phyloP scores from a whole-genome alignment of 805 yeast species.

The Saccharomycopsis guyanensis region DNA sequence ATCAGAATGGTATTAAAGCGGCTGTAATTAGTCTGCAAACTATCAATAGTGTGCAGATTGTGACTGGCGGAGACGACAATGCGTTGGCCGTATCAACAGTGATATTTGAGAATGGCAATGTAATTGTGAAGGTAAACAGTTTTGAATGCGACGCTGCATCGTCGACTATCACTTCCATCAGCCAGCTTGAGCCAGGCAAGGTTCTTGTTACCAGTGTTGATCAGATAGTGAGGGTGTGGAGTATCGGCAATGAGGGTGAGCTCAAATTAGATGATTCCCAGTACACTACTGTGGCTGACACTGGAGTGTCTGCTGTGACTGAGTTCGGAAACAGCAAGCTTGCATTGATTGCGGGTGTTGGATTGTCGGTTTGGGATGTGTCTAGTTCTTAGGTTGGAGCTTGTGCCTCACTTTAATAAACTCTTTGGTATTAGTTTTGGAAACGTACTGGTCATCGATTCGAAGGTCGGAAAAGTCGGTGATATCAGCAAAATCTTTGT shows the following conservation, averaged over 20 bases:
- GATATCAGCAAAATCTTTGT: constrained; percentile 15
- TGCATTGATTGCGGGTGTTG: constrained; percentile 71
- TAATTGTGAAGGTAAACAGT: background rate
- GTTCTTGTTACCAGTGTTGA: constrained; percentile 73
- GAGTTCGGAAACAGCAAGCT: constrained; percentile 23
- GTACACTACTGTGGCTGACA: constrained; percentile 85
- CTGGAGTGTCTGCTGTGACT: constrained; percentile 59
- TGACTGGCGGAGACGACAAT: constrained; percentile 94
- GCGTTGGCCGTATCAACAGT: constrained; percentile 43
- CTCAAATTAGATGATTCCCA: constrained; percentile 32
- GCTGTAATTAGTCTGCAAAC: constrained; percentile 29
- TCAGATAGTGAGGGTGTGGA: constrained; percentile 69
- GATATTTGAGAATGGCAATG: constrained; percentile 21
- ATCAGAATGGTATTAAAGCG: constrained; percentile 80
- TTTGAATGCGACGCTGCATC: constrained; percentile 53
- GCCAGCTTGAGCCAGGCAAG: constrained; percentile 26
- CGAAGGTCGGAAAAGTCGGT: constrained; percentile 6
- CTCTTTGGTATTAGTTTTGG: constrained; percentile 2
- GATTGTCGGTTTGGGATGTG: constrained; percentile 49
- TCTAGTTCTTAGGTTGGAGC: no score
- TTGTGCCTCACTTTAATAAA: no score
- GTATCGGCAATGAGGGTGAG: constrained; percentile 26
- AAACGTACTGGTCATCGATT: constrained; percentile 10
- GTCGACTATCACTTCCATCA: constrained; percentile 72
- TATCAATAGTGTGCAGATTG: constrained; percentile 29